Conservation (phyloP, 768 basidiomycete genomes). For the Pisolithus orientalis region DNA sequence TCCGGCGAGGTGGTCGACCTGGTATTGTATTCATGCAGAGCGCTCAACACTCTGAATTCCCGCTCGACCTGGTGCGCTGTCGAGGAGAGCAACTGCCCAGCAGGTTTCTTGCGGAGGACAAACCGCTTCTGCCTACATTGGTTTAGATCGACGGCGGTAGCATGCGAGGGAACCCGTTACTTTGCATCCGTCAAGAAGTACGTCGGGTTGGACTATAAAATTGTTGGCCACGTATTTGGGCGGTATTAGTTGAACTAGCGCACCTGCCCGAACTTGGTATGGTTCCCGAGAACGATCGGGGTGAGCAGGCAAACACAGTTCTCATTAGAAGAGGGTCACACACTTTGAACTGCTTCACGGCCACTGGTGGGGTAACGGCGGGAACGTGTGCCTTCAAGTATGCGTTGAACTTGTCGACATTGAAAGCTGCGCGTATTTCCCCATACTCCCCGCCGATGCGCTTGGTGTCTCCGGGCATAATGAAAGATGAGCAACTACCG, state of each 20-base stretch:
- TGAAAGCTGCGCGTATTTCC: conserved; percentile 62
- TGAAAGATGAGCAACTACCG: not conserved
- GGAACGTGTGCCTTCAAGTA: conserved; percentile 58
- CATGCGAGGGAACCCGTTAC: conserved; percentile 32
- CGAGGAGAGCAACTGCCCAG: conserved; percentile 76
- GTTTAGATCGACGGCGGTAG: conserved; percentile 2
- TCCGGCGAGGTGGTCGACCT: conserved; percentile 41
- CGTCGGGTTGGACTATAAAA: conserved; percentile 82
- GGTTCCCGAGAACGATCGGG: not conserved
- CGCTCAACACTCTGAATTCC: conserved; percentile 76
- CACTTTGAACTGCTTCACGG: conserved; percentile 91
- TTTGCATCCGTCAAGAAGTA: conserved; percentile 82
- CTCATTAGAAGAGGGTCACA: conserved; percentile 12
- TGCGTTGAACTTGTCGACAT: conserved; percentile 53
- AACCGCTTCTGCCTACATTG: conserved; percentile 48
- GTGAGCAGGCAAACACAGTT: not conserved
- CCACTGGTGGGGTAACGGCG: conserved; percentile 55
- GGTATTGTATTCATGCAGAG: conserved; percentile 70
- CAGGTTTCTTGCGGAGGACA: conserved; percentile 91
- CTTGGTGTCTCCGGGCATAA: conserved; percentile 24
- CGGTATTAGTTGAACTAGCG: conserved; percentile 9
- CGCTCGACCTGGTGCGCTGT: conserved; percentile 96
- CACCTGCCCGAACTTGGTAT: conserved; percentile 82
- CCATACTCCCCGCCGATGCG: conserved; percentile 75
- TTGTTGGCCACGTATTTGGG: not conserved